Conservation (phyloP, 75 land plant species). For the Selaginella tamariscina region DNA sequence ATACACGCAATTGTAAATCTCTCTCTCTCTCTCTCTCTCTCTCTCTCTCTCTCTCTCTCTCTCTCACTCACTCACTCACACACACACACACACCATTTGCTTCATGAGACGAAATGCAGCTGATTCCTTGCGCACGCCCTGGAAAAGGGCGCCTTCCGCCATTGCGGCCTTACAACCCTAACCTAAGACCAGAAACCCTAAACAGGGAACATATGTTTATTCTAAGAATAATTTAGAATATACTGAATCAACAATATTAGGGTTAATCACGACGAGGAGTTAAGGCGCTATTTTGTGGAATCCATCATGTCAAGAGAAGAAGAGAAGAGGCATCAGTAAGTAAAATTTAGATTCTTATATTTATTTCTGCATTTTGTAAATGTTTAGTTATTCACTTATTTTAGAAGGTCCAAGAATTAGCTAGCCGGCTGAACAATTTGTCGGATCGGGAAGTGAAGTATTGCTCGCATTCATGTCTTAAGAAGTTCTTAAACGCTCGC, state of each 20-base stretch:
- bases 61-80: background rate
- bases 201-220: background rate
- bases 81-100: slow-evolving; percentile 58
- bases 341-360: too few species aligned
- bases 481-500: slow-evolving; percentile 70
- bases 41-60: too few species aligned
- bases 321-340: too few species aligned
- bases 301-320: too few species aligned
- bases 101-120: slow-evolving; percentile 98
- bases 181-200: background rate
- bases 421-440: slow-evolving; percentile 4
- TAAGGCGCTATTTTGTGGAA: too few species aligned
- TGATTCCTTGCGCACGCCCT: slow-evolving; percentile 60
- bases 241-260: too few species aligned
- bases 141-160: slow-evolving; percentile 54
- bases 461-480: slow-evolving; percentile 58
- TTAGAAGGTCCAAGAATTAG: background rate
- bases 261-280: too few species aligned
- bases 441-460: slow-evolving; percentile 37
- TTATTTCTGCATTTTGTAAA: too few species aligned
- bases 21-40: background rate
- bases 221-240: too few species aligned
- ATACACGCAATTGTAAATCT: background rate
- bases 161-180: background rate
- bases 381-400: too few species aligned